Base-by-base conservation (phyloP, 345 rosid genomes). In the Camelina laxa region DNA sequence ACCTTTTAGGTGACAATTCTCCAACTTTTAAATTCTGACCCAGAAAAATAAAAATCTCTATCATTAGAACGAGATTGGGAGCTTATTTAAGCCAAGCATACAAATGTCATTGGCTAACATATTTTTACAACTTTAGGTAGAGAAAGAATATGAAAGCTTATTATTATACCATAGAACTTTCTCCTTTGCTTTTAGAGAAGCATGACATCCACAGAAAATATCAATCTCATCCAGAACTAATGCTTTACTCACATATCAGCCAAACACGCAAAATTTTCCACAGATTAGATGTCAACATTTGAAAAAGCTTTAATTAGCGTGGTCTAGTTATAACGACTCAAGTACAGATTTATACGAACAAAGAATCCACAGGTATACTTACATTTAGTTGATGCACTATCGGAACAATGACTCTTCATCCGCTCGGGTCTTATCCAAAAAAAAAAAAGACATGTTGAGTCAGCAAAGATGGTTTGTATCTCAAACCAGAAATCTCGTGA, bases 191-290 rank as follows among this genome's bases (percentile, higher is more conserved):
- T 63, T 70, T 24, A 39, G 4, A 27, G 71, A 76, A 47, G 66
- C 75, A 76, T 70, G 38, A 17, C 38, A 69, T 69, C 75, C 75
- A 70, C 75, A 45, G 47, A 60, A 76, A 55, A 48, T 63, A 47
- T 48, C 71, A 63, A 63, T 70, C 71, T 76, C 66, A 76, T 69
- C 79, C 79, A 61, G 60, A 60, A 21, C 55, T 64, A 64, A 60
- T 60, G 69, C 45, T 56, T 31, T 60, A 30, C n/a, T 63, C 70
- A 68, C 64, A 33, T 69, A 60, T 60, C 31, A 53, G 44, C 51
- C 65, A 45, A 54, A 33, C 51, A 69, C 35, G 42, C 49, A 54
- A 6, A 53, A 24, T n/a, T 21, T 41, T 57, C 45, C 49, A 38
- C 27, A 56, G 60, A 12, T 53, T 63, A 55, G 17, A 54, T 58